These are phyloP conservation scores for Kodamaea ohmeri DNA, from an alignment of 1,139 yeast species.

Conservation along the genomic window DNA sequence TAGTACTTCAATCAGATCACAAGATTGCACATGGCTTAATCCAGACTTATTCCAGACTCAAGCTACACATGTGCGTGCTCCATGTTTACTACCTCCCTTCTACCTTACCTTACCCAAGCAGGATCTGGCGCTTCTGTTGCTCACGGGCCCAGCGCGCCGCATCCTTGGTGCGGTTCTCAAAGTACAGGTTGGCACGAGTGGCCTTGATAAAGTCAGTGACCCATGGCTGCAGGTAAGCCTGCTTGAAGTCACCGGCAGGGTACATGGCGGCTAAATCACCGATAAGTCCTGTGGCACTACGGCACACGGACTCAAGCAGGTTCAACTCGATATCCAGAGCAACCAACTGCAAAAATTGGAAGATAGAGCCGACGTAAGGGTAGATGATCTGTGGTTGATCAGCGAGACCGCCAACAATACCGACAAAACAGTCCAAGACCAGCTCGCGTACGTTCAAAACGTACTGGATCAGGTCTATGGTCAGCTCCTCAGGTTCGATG, in stretches of 20 bases:
- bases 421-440: constrained; percentile 91
- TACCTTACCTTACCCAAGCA: too few relatives aligned
- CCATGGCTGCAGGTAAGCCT: constrained; percentile 70
- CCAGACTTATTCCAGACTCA: too few relatives aligned
- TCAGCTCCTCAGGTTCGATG: constrained; percentile 54
- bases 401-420: constrained; percentile 84
- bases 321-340: constrained; percentile 59
- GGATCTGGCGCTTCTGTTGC: constrained; percentile 62
- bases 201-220: constrained; percentile 71
- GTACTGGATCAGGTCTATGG: constrained; percentile 77
- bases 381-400: constrained; percentile 63
- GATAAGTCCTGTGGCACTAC: constrained; percentile 80
- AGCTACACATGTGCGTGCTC: too few relatives aligned
- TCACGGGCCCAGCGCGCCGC: constrained; percentile 97
- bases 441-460: constrained; percentile 73
- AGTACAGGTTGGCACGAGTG: constrained; percentile 62
- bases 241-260: constrained; percentile 69
- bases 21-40: too few relatives aligned
- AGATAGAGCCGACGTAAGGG: constrained; percentile 67
- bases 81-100: too few relatives aligned
- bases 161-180: constrained; percentile 67
- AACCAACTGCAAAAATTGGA: constrained; percentile 62
- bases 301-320: constrained; percentile 62
- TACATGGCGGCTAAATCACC: constrained; percentile 92
- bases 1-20: too few relatives aligned